Base-by-base conservation (phyloP, 2,329 filamentous ascomycete genomes). In the Botrytis squamosa region DNA sequence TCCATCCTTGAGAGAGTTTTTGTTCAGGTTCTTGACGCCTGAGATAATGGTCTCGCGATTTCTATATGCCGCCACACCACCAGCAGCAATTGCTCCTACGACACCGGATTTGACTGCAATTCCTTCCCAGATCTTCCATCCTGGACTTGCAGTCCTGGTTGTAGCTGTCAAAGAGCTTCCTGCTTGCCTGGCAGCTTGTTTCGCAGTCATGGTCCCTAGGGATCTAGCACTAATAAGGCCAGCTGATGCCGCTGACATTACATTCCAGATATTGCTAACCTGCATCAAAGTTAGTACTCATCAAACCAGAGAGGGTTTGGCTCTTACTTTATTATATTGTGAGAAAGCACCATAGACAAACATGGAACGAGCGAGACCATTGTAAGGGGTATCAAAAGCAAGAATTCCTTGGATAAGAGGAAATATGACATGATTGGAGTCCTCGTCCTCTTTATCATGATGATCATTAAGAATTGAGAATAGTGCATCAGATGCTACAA, bases 381-480 rank as follows among this genome's bases (percentile, higher is more conserved):
- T 90, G 82, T 91, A 97, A 0, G 94, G 94, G 0, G 94, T 97
- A 82, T 97, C 94, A 78, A 96, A 96, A 10, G 93, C 89, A 49
- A 97, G 85, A 25, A 97, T 86, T 68, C 92, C 94, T 79, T 93
- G 91, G 74, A 97, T 91, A 71, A 93, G 88, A 0, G 94, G 94
- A 81, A 97, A 97, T 72, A 79, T 77, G 22, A 76, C 71, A 33
- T 73, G 71, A 0, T 52, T 40, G 5, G 42, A 40, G 18, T 69
- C 52, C 70, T 76, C 75, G 20, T 72, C 73, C 20, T 74, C 73
- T 8, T 75, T 73, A 49, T 75, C 71, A 33, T 74, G 62, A 40
- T 76, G 72, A 46, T 79, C 76, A 59, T 74, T 74, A 14, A 79
- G 74, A 29, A 80, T 72, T 40, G 91, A 87, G 77, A 96, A 88